A percentile compares a stretch with the other conserved stretches of the same genome.
These are phyloP conservation scores for Skeletonema potamos DNA, from an alignment of 108 stramenopile species.

Conservation along the genomic window DNA sequence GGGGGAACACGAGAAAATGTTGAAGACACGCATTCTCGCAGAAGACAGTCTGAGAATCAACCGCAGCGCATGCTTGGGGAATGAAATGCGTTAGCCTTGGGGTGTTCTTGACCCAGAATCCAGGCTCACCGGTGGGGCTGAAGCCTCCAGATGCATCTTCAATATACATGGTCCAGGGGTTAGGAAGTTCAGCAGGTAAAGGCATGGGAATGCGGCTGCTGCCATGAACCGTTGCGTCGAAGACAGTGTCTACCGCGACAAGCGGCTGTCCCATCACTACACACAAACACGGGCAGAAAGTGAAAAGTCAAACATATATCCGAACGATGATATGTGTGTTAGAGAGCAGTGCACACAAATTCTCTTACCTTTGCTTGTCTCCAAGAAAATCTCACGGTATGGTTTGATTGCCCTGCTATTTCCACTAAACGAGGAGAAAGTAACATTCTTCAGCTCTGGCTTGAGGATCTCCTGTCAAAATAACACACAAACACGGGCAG, in stretches of 20 bases:
- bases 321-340: no score
- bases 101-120: slow-evolving; percentile 3
- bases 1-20: not conserved
- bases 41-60: slow-evolving; percentile 1
- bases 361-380: not conserved
- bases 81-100: slow-evolving; percentile 1
- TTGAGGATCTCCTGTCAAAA: not conserved
- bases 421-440: not conserved
- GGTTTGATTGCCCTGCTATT: slow-evolving; percentile 2
- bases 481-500: not conserved
- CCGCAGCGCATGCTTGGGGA: not conserved
- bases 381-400: not conserved
- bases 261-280: slow-evolving; percentile 2
- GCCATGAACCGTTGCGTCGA: not conserved
- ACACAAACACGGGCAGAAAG: no score
- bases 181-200: not conserved
- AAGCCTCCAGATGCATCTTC: not conserved
- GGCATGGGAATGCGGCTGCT: not conserved
- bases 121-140: slow-evolving; percentile 1
- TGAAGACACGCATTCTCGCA: not conserved
- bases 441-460: not conserved
- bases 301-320: no score
- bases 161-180: not conserved
- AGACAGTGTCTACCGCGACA: not conserved
- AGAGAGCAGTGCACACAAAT: no score